A percentile compares a stretch with the other conserved stretches of the same genome.
These are phyloP conservation scores for Clitoria ternatea DNA, from an alignment of 306 rosid genomes.

Conservation along the genomic window DNA sequence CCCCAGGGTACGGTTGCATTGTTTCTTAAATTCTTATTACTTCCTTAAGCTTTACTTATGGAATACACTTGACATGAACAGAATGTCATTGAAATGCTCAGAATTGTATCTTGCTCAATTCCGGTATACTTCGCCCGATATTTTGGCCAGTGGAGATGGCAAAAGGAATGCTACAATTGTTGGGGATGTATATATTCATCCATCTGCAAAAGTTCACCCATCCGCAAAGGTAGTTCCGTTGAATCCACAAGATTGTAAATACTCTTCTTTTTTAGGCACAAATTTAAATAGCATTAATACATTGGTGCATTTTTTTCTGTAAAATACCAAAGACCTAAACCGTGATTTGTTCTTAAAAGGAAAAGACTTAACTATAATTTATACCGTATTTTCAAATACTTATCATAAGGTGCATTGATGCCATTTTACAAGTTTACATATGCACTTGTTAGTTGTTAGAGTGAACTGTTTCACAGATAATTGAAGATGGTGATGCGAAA, in stretches of 20 bases:
- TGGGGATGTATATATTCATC: slow-evolving; percentile 87
- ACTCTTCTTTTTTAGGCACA: not conserved
- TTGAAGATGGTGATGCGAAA: not conserved
- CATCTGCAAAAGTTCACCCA: slow-evolving; percentile 95
- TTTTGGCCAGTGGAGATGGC: slow-evolving; percentile 77
- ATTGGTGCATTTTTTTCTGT: slow-evolving; percentile 6
- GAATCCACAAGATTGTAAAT: slow-evolving; percentile 11
- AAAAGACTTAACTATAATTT: not conserved
- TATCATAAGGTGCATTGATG: not conserved
- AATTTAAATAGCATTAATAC: not conserved
- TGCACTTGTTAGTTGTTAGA: not conserved
- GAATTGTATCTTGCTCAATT: slow-evolving; percentile 86
- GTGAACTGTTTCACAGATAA: not conserved
- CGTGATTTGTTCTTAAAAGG: not conserved
- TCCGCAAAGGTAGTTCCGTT: slow-evolving; percentile 70
- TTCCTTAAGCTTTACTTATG: slow-evolving; percentile 16
- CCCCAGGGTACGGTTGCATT: slow-evolving; percentile 66
- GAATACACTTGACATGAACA: slow-evolving; percentile 30
- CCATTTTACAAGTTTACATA: not conserved
- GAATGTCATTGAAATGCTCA: slow-evolving; percentile 93
- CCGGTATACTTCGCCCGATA: slow-evolving; percentile 56
- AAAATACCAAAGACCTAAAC: not conserved
- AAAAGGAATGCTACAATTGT: slow-evolving; percentile 48
- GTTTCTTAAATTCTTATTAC: slow-evolving; percentile 1
- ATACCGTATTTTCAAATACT: not conserved